Evolutionary conservation across 2,329 filamentous ascomycete species (phyloP), one percentile per base, ranked within the genome.

Genomic region (Sporothrix luriei): DNA sequence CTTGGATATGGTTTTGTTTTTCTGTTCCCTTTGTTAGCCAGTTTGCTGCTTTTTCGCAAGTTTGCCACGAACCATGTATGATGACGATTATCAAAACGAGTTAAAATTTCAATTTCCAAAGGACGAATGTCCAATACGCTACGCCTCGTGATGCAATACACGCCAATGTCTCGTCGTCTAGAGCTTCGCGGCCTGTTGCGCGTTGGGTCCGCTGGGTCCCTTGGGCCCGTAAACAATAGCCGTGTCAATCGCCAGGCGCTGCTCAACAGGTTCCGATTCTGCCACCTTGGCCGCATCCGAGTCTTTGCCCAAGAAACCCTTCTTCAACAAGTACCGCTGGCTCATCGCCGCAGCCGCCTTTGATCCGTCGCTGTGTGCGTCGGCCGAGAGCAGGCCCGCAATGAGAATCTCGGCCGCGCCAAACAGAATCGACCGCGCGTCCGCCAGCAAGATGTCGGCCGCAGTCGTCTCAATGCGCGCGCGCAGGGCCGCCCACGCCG

Each of bases 341-440:
- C 81, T 78, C 68, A 85, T 80, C 21, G 82, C 80, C 19, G 75
- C 74, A 0, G 79, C 76, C 4, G 79, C 79, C 1, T 70, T 67
- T 7, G 81, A 78, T 2, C 78, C 78, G 64, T 82, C 78, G 48
- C 75, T 78, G 5, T 74, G 70, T 1, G 78, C 78, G 70, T 84
- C 83, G 1, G 81, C 77, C 52, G 79, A 74, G 49, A 84, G 76
- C 61, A 86, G 73, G n/a, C 80, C 75, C 10, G 78, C 79, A 24
- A 83, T 80, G 33, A 84, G 69, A 9, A 83, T 74, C 68, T 85
- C 81, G 0, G 83, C 81, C 1, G 82, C 74, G 2, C 74, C 72
- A 77, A 81, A 84, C 3, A 84, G 76, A 1, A 85, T 70, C 4
- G 78, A 76, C 59, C 84, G 79, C 1, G 83, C 84, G 40, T 84